Conservation (phyloP, 495 filamentous ascomycete genomes). For the Alectoria sarmentosa region DNA sequence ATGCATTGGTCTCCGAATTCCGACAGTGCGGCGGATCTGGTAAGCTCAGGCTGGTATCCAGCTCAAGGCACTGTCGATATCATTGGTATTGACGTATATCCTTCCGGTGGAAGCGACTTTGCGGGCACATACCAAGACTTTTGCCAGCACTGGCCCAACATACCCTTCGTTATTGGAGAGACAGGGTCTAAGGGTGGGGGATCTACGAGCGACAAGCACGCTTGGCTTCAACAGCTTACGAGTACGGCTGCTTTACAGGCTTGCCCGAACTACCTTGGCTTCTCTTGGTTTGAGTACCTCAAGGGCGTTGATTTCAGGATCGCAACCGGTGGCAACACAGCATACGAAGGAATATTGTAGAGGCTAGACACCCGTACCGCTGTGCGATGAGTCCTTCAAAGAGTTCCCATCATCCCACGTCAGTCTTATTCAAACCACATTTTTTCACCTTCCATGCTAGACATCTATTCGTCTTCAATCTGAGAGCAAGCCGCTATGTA, state of each 20-base stretch:
- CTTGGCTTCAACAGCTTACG: slow-evolving; percentile 21
- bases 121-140: slow-evolving; percentile 16
- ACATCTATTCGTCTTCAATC: too few relatives aligned
- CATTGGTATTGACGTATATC: slow-evolving; percentile 24
- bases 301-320: slow-evolving; percentile 23
- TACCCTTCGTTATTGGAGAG: slow-evolving; percentile 25
- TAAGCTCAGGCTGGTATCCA: slow-evolving; percentile 14
- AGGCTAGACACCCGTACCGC: background rate
- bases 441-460: too few relatives aligned
- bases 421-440: too few relatives aligned
- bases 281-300: slow-evolving; percentile 25
- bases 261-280: slow-evolving; percentile 25
- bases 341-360: background rate
- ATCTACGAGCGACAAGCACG: slow-evolving; percentile 10
- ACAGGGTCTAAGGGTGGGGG: slow-evolving; percentile 14
- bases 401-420: background rate
- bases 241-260: slow-evolving; percentile 18
- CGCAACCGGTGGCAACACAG: slow-evolving; percentile 17
- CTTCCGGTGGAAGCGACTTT: slow-evolving; percentile 8
- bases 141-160: slow-evolving; percentile 10
- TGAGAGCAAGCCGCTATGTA: background rate
- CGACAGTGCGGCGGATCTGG: background rate
- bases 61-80: slow-evolving; percentile 13
- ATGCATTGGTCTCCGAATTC: slow-evolving; percentile 23
- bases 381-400: background rate